Evolutionary conservation across 2,329 filamentous ascomycete species (phyloP).

Genomic region (Trichoderma harzianum): DNA sequence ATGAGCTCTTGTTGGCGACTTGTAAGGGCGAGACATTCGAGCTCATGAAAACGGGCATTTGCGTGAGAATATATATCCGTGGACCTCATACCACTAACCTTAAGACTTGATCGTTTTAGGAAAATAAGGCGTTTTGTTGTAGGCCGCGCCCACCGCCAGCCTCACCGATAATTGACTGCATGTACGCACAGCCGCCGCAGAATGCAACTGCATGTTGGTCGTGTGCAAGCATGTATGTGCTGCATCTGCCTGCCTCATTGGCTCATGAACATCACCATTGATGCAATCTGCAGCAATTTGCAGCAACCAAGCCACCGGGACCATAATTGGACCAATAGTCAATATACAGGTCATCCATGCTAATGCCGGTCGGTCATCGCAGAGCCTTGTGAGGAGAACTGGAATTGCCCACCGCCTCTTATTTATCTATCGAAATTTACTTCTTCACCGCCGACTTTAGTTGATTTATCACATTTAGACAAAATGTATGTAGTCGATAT

Average conservation of each 20-base stretch:
- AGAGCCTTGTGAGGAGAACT: neutral
- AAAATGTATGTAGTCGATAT: neutral
- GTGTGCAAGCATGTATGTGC: neutral
- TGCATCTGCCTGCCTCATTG: neutral
- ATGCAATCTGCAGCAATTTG: neutral
- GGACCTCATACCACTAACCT: neutral
- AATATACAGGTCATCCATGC: neutral
- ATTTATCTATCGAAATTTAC: neutral
- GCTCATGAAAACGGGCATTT: too few relatives aligned
- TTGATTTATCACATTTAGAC: neutral
- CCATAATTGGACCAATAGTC: neutral
- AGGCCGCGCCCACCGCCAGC: neutral
- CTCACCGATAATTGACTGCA: neutral
- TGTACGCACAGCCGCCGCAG: neutral
- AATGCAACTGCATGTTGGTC: neutral
- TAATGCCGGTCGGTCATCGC: neutral
- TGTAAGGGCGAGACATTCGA: too few relatives aligned
- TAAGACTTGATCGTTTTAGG: neutral
- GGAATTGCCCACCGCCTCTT: neutral
- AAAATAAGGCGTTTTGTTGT: neutral
- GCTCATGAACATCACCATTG: neutral
- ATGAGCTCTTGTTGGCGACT: too few relatives aligned
- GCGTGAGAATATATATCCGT: too few relatives aligned
- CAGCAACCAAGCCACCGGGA: neutral
- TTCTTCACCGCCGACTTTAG: neutral